A percentile compares a stretch with the other conserved stretches of the same genome.
Evolutionary conservation across 2,329 filamentous ascomycete genomes (phyloP).

Genomic region (Bipolaris cookei): DNA sequence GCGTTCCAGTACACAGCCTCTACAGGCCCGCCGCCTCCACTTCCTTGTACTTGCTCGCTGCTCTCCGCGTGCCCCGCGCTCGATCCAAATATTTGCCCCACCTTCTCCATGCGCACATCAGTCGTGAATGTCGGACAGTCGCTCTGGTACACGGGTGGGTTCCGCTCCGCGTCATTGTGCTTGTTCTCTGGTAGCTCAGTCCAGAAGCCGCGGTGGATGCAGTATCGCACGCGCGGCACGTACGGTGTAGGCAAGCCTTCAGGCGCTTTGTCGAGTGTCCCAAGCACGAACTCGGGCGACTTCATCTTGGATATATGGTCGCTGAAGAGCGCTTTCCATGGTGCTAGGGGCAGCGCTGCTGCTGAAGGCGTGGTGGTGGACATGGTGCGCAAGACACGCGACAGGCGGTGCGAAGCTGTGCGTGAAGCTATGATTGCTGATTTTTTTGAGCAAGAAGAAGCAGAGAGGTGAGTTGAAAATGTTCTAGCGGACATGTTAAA

Average conservation of each 20-base stretch:
- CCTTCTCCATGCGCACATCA: constrained; percentile 86
- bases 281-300: constrained; percentile 58
- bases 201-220: constrained; percentile 87
- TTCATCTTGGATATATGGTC: constrained; percentile 58
- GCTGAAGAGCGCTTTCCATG: constrained; percentile 60
- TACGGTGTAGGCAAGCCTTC: constrained; percentile 50
- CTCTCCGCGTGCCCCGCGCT: constrained; percentile 56
- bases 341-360: constrained; percentile 52
- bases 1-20: constrained; percentile 85
- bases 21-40: constrained; percentile 71
- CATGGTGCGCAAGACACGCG: constrained; percentile 54
- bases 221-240: constrained; percentile 71
- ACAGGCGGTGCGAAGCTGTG: constrained; percentile 46
- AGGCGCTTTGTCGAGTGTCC: constrained; percentile 56
- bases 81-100: constrained; percentile 69
- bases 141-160: constrained; percentile 73
- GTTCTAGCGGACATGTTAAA: not conserved
- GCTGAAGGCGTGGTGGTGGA: constrained; percentile 52
- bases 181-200: constrained; percentile 73
- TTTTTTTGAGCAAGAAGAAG: not conserved
- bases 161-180: constrained; percentile 73
- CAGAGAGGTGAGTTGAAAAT: not conserved
- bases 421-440: constrained; percentile 50
- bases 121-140: constrained; percentile 86
- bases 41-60: constrained; percentile 54